Evolutionary conservation across 352 stramenopile genomes (phyloP), one percentile per base, ranked within the genome.

Genomic region (Globisporangium parvum): DNA sequence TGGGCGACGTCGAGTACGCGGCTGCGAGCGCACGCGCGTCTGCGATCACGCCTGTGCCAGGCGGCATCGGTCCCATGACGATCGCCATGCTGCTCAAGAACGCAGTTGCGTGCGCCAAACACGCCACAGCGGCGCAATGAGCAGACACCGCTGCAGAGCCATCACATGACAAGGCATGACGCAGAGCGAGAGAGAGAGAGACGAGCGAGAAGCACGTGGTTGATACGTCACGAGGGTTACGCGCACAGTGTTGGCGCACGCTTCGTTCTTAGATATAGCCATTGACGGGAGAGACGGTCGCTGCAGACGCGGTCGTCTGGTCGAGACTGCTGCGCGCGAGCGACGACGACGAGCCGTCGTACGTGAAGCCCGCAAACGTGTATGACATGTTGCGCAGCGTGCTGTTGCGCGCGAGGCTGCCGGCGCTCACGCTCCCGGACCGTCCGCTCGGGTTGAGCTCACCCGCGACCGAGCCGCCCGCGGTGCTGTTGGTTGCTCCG

Each of bases 41-140:
- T 6, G 88, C 87, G 51, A 99, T 99, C 70, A 99, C 97, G 28
- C 97, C 97, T 1, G 97, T 99, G 47, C 96, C 96, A 3, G 85
- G 87, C 46, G 83, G 83, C 60, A 97, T 99, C 47, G 98, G 98
- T n/a, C 98, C 98, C 31, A 99, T 99, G 97, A 99, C 94, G 28
- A 96, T 98, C 62, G 91, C 93, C 17, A 98, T 97, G 87, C 74
- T 97, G 51, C 77, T 97, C 47, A 79, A 80, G 51, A 97, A 97
- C 71, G 81, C 71, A 10, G 71, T 91, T 40, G 62, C 65, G 42
- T 87, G 77, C 54, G 77, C 76, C 53, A 74, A 72, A 56, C 82
- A 80, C 62, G 77, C 67, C 11, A 51, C 51, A 11, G 50, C 50
- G 21, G 31, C 31, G 31, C 31, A 37, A 9, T 37, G 31, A 37